phyloP scores from a whole-genome alignment of 257 asterid species.

The Fraxinus cuspidata region DNA sequence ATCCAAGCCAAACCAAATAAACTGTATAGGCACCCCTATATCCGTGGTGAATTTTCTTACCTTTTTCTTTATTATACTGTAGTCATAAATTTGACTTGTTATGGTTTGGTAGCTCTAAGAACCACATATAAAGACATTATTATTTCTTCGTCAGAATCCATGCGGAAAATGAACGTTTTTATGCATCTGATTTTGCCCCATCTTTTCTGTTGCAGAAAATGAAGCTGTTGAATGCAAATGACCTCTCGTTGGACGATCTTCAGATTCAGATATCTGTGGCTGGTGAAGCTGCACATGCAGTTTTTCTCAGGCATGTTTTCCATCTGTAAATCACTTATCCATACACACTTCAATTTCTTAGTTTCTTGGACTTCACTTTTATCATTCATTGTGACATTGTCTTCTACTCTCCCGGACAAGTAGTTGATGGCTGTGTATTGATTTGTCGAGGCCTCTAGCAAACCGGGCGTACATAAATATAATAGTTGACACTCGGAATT shows the following conservation, averaged over 20 bases:
- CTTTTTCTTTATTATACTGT: neutral
- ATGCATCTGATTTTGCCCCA: neutral
- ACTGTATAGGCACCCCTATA: neutral
- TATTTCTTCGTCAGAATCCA: neutral
- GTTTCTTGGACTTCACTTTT: neutral
- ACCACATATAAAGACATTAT: neutral
- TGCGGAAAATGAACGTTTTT: neutral
- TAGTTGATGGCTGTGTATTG: neutral
- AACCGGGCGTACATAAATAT: slow-evolving; percentile 11
- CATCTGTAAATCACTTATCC: no score
- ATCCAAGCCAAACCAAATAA: neutral
- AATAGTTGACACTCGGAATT: neutral
- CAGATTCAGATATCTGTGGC: neutral
- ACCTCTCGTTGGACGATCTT: neutral
- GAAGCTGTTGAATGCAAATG: neutral
- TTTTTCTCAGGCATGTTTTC: neutral
- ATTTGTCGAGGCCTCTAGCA: neutral
- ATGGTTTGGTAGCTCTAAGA: neutral
- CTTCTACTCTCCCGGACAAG: neutral
- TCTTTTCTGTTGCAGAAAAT: neutral
- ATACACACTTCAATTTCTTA: no score
- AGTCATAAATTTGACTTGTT: neutral
- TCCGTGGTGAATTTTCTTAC: neutral
- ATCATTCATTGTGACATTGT: neutral
- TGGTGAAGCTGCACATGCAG: neutral